These are phyloP conservation scores for Lentinula detonsa DNA, from an alignment of 768 basidiomycete genomes.

Conservation along the genomic window DNA sequence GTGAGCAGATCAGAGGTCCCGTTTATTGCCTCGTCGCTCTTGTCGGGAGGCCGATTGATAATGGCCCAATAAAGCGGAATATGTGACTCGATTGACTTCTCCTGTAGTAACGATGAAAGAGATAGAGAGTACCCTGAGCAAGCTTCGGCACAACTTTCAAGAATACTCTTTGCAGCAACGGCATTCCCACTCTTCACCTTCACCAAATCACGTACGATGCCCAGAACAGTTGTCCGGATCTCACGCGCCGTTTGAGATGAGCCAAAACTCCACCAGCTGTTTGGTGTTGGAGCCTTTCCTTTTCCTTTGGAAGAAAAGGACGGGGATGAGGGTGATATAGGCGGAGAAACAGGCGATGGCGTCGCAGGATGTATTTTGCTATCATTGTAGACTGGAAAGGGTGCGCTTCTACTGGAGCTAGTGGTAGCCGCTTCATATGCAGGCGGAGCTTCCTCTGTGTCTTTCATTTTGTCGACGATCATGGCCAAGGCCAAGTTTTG, in stretches of 20 bases:
- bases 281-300: not conserved
- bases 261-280: constrained; percentile 1
- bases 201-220: constrained; percentile 53
- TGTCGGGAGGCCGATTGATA: constrained; percentile 45
- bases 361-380: not conserved
- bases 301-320: constrained; percentile 7
- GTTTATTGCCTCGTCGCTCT: constrained; percentile 19
- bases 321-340: not conserved
- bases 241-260: constrained; percentile 35
- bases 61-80: constrained; percentile 73
- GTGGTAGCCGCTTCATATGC: not conserved
- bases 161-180: constrained; percentile 32
- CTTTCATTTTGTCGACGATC: constrained; percentile 1
- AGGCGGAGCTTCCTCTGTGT: not conserved
- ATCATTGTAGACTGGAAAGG: not conserved
- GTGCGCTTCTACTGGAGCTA: not conserved
- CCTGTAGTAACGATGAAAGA: constrained; percentile 52
- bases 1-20: constrained; percentile 33
- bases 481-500: not conserved
- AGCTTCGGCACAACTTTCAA: constrained; percentile 59
- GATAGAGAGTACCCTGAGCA: constrained; percentile 45
- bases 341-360: not conserved
- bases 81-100: constrained; percentile 56
- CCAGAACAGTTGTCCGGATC: constrained; percentile 45
- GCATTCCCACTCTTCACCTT: constrained; percentile 23